phyloP scores from a whole-genome alignment of 345 rosid genomes.

The Conringia planisiliqua region DNA sequence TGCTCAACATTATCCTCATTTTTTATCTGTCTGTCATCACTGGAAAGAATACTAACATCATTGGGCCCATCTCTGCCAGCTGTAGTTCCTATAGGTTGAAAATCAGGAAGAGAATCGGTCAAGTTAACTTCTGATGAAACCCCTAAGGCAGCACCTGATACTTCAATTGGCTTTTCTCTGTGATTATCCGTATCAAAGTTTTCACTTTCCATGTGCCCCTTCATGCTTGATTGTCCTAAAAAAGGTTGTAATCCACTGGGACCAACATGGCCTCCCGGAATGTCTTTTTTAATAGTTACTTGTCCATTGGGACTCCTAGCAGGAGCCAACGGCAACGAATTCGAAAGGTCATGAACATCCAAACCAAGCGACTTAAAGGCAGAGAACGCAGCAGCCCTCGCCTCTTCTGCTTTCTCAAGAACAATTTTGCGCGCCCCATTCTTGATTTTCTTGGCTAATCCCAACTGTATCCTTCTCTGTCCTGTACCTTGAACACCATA shows the following conservation, averaged over 20 bases:
- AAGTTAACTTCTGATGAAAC: constrained; percentile 39
- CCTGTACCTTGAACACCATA: constrained; percentile 53
- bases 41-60: constrained; percentile 12
- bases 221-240: constrained; percentile 31
- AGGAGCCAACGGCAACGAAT: constrained; percentile 39
- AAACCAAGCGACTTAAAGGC: constrained; percentile 89
- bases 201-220: constrained; percentile 34
- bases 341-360: constrained; percentile 61
- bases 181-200: constrained; percentile 33
- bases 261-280: constrained; percentile 28
- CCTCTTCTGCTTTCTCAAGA: constrained; percentile 97
- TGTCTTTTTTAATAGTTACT: constrained; percentile 37
- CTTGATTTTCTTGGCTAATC: constrained; percentile 91
- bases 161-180: constrained; percentile 35
- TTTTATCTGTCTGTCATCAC: constrained; percentile 13
- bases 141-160: constrained; percentile 36
- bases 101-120: constrained; percentile 27
- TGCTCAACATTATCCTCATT: constrained; percentile 18
- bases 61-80: constrained; percentile 16
- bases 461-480: constrained; percentile 72
- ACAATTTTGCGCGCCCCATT: constrained; percentile 95
- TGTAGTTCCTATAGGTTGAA: constrained; percentile 32
- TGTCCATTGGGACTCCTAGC: constrained; percentile 34
- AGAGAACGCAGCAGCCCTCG: constrained; percentile 85
- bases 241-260: constrained; percentile 32